phyloP scores from a whole-genome alignment of 2,329 filamentous ascomycete species.

The Epichloe gansuensis region DNA sequence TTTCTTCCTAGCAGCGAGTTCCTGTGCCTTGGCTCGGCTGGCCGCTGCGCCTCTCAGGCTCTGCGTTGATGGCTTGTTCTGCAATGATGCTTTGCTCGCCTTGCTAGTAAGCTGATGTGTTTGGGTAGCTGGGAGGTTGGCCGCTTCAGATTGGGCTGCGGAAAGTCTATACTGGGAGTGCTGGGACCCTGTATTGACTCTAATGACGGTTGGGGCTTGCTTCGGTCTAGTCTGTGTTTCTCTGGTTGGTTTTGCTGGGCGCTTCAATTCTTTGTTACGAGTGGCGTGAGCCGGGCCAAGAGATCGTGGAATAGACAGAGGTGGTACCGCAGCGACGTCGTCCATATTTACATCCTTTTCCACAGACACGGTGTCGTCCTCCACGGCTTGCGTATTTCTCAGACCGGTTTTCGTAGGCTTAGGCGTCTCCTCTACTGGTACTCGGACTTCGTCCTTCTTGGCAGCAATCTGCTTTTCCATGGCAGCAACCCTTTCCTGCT shows the following conservation, averaged over 20 bases:
- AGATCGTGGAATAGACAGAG: slow-evolving; percentile 45
- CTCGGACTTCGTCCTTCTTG: slow-evolving; percentile 40
- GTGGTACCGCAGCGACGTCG: slow-evolving; percentile 45
- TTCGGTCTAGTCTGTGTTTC: slow-evolving; percentile 47
- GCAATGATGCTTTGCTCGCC: slow-evolving; percentile 53
- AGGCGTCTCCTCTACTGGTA: slow-evolving; percentile 26
- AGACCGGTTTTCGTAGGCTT: slow-evolving; percentile 40
- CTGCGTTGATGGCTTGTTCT: slow-evolving; percentile 41
- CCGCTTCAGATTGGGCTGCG: slow-evolving; percentile 40
- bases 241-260: slow-evolving; percentile 51
- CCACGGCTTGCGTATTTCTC: slow-evolving; percentile 31
- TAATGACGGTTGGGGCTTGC: slow-evolving; percentile 57
- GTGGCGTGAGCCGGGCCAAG: slow-evolving; percentile 33
- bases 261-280: slow-evolving; percentile 42
- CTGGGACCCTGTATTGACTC: slow-evolving; percentile 55
- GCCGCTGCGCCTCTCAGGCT: slow-evolving; percentile 49
- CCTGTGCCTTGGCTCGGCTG: slow-evolving; percentile 58
- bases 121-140: slow-evolving; percentile 18
- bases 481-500: slow-evolving; percentile 40
- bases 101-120: slow-evolving; percentile 46
- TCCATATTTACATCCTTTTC: slow-evolving; percentile 42
- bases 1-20: slow-evolving; percentile 68
- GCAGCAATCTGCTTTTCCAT: slow-evolving; percentile 42
- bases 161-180: slow-evolving; percentile 46
- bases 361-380: slow-evolving; percentile 17